Percentiles rank a stretch among this genome's conserved stretches.
Conservation (phyloP, 2,329 filamentous ascomycete genomes). For the Remersonia thermophila region DNA sequence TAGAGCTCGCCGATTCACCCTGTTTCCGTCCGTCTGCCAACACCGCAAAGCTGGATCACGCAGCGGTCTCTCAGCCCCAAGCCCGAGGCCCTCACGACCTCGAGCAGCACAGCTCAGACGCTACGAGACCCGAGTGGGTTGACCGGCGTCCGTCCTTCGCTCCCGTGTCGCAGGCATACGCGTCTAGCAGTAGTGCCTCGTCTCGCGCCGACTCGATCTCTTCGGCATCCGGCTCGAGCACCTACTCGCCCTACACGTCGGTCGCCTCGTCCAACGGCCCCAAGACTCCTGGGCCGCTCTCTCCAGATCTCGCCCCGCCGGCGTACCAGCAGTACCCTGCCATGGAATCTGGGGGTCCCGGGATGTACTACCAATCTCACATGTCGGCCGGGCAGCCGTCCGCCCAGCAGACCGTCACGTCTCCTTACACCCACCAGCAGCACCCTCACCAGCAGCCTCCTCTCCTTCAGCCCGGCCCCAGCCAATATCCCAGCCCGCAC, state of each 20-base stretch:
- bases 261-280: conserved; percentile 48
- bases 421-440: conserved; percentile 64
- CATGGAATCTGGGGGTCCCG: conserved; percentile 63
- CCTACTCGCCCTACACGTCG: conserved; percentile 42
- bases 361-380: conserved; percentile 75
- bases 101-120: conserved; percentile 57
- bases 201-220: conserved; percentile 67
- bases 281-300: conserved; percentile 53
- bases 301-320: conserved; percentile 46
- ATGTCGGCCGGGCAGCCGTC: conserved; percentile 67
- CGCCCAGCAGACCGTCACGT: conserved; percentile 64
- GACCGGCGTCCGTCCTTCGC: conserved; percentile 51
- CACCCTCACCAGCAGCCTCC: conserved; percentile 52
- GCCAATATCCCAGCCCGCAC: conserved; percentile 51
- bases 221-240: conserved; percentile 39
- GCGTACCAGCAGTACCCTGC: conserved; percentile 34
- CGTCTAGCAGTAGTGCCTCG: conserved; percentile 54
- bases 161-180: conserved; percentile 56
- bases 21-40: conserved; percentile 25
- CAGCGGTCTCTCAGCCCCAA: conserved; percentile 73
- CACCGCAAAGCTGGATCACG: conserved; percentile 90
- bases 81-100: conserved; percentile 64
- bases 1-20: conserved; percentile 8
- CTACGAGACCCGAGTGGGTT: conserved; percentile 22
- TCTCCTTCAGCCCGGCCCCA: conserved; percentile 59